phyloP scores from a whole-genome alignment of 2,329 filamentous ascomycete species.

The Calonectria henricotiae region DNA sequence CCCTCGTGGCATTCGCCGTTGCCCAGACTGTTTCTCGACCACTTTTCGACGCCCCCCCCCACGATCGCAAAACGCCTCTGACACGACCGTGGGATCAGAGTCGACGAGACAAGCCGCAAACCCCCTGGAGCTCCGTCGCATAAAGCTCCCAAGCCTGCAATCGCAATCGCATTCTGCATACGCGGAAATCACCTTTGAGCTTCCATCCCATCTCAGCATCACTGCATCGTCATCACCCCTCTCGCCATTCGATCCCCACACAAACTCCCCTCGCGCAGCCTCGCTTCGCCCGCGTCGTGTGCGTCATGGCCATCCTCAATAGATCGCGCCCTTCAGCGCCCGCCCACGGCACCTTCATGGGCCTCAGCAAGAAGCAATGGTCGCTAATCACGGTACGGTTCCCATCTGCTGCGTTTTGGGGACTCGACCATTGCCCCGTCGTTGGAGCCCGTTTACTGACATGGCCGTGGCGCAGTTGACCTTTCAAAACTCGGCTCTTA shows the following conservation, averaged over 20 bases:
- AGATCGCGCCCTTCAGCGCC: constrained; percentile 33
- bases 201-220: neutral
- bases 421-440: neutral
- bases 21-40: constrained; percentile 19
- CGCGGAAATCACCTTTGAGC: constrained; percentile 36
- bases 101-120: neutral
- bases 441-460: constrained; percentile 37
- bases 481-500: constrained; percentile 82
- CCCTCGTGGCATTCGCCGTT: neutral
- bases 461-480: constrained; percentile 72
- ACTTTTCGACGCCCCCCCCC: neutral
- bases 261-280: constrained; percentile 26
- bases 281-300: constrained; percentile 11
- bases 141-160: constrained; percentile 31
- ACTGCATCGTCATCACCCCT: constrained; percentile 13
- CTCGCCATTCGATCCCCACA: constrained; percentile 15
- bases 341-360: constrained; percentile 44
- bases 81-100: constrained; percentile 11
- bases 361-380: constrained; percentile 52
- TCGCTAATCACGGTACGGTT: constrained; percentile 45
- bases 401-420: constrained; percentile 1
- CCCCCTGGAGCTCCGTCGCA: constrained; percentile 36
- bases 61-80: constrained; percentile 13
- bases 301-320: constrained; percentile 49
- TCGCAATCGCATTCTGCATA: constrained; percentile 43